Evolutionary conservation across 1,284 basidiomycete species (phyloP), one percentile per base, ranked within the genome.

Genomic region (Volvariella surrecta): DNA sequence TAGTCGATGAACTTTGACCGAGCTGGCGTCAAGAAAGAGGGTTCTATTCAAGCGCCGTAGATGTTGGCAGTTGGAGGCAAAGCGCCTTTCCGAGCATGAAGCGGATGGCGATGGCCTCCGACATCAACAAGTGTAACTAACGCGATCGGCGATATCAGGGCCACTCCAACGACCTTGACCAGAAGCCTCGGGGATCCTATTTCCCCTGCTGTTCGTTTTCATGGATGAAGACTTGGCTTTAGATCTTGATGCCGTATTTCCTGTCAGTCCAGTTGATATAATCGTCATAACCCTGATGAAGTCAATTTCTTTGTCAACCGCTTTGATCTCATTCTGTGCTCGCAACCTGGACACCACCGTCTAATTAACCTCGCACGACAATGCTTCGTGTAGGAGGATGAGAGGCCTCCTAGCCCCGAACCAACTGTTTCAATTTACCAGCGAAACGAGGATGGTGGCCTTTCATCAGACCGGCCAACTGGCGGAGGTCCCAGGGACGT

Each of bases 341-440:
- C 10, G 42, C 43, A 10, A 13, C 42, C 15, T 42, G 40, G 4
- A 41, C 40, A 37, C 46, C 40, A n/a, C 39, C 42, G 32, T 35
- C 31, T 42, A 13, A 35, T 15, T 30, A 38, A 22, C 19, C 19
- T 19, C 22, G 16, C 18, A 28, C 19, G 13, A n/a, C 30, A 47
- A 46, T 37, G 39, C 55, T 32, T 46, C 48, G 39, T 30, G 11
- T 28, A 28, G 24, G 24, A 39, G 46, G 54, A 69, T 65, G 67
- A 68, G 9, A 67, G 80, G 28, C 81, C 82, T 7, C 75, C 77
- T 2, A 74, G 77, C 0, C 82, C 82, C 0, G 66, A 72, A 49
- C 71, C 79, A 3, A 80, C 78, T 0, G 49, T 67, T 13, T 59
- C 65, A 1, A 63, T 62, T 0, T 84, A 76, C 53, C 50, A 54